A percentile compares a stretch with the other conserved stretches of the same genome.
Conservation (phyloP, 1,139 yeast species). For the Pichia sp. region DNA sequence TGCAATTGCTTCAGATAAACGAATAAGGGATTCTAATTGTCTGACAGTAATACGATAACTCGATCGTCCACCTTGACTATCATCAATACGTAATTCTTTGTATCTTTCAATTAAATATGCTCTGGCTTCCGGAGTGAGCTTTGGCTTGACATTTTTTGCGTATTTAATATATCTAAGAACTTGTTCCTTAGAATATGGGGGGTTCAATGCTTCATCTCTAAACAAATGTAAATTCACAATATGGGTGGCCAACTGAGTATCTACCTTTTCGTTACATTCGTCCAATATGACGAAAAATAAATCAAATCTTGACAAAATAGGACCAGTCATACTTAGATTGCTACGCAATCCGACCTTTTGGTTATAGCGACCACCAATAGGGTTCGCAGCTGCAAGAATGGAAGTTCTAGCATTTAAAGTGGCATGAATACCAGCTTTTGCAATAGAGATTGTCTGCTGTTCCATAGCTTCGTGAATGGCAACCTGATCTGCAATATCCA, state of each 20-base stretch:
- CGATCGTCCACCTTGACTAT: constrained; percentile 87
- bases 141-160: constrained; percentile 91
- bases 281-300: constrained; percentile 90
- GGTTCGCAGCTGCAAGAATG: constrained; percentile 95
- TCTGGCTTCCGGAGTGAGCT: constrained; percentile 77
- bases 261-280: constrained; percentile 89
- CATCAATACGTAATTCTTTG: constrained; percentile 84
- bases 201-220: constrained; percentile 83
- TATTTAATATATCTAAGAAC: constrained; percentile 83
- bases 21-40: constrained; percentile 89
- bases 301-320: constrained; percentile 98
- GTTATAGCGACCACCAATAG: constrained; percentile 92
- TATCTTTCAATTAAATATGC: constrained; percentile 73
- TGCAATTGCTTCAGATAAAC: constrained; percentile 95
- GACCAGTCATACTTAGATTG: constrained; percentile 96
- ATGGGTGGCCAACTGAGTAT: constrained; percentile 84
- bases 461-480: constrained; percentile 99
- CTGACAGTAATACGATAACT: constrained; percentile 95
- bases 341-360: constrained; percentile 79
- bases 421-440: constrained; percentile 98
- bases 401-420: constrained; percentile 95
- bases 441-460: constrained; percentile 96
- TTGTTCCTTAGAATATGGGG: constrained; percentile 89
- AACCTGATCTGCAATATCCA: constrained; percentile 94
- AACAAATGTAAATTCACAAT: constrained; percentile 91